These are phyloP conservation scores for Scleroderma citrinum DNA, from an alignment of 768 basidiomycete species.

Conservation along the genomic window DNA sequence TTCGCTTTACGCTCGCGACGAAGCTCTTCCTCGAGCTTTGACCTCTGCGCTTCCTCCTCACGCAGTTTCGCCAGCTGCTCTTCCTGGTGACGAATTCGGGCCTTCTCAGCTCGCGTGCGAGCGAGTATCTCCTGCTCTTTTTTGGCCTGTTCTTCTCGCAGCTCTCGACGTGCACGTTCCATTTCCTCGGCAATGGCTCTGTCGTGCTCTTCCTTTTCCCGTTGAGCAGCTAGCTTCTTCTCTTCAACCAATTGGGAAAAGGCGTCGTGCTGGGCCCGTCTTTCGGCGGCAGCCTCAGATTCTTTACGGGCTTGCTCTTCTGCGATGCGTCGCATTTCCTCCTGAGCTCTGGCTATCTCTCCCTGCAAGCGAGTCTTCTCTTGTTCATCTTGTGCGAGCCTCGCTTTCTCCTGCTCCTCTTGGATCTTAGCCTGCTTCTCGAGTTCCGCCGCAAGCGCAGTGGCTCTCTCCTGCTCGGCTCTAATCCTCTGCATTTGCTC, in stretches of 20 bases:
- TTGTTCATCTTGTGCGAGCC: slow-evolving; percentile 19
- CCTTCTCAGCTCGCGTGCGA: slow-evolving; percentile 18
- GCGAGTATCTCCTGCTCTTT: slow-evolving; percentile 19
- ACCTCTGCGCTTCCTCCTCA: slow-evolving; percentile 25
- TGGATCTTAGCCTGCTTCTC: slow-evolving; percentile 19
- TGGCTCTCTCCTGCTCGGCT: slow-evolving; percentile 24
- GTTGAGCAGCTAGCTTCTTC: slow-evolving; percentile 15
- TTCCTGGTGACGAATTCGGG: slow-evolving; percentile 18
- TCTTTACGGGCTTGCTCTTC: slow-evolving; percentile 23
- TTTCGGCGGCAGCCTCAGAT: slow-evolving; percentile 17
- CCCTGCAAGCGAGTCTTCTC: slow-evolving; percentile 24
- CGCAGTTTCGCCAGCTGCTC: slow-evolving; percentile 22
- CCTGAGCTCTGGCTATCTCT: slow-evolving; percentile 22
- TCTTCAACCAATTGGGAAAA: slow-evolving; percentile 19
- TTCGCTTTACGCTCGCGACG: slow-evolving; percentile 16
- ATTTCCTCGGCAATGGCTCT: slow-evolving; percentile 20
- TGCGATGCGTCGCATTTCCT: slow-evolving; percentile 19
- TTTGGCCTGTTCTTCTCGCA: slow-evolving; percentile 21
- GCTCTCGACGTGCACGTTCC: slow-evolving; percentile 17
- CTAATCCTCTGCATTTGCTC: slow-evolving; percentile 24
- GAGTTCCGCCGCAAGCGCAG: slow-evolving; percentile 25
- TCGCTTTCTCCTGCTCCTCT: slow-evolving; percentile 22
- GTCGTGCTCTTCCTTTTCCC: slow-evolving; percentile 22
- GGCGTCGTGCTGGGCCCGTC: slow-evolving; percentile 22
- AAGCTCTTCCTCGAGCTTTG: slow-evolving; percentile 22